Percentiles rank a stretch among this genome's conserved stretches.
These are phyloP conservation scores for Fagopyrum homotropicum DNA, from an alignment of 148 eudicot genomes.

Conservation along the genomic window DNA sequence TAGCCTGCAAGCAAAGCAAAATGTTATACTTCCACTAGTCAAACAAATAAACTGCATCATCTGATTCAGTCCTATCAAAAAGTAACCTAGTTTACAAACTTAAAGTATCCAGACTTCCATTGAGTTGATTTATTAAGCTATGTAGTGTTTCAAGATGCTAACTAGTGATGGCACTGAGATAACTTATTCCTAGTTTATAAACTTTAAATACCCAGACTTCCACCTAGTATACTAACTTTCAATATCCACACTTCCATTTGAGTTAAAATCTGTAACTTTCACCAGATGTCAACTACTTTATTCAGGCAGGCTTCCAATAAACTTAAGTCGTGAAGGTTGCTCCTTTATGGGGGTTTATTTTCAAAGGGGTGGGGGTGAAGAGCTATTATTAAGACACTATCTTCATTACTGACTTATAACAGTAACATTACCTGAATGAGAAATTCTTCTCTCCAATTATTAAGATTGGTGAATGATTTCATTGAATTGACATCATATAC, in stretches of 20 bases:
- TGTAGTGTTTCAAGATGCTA: no score
- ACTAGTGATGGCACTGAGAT: no score
- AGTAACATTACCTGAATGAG: slow-evolving; percentile 60
- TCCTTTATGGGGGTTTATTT: neutral
- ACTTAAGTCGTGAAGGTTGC: neutral
- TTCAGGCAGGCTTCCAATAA: neutral
- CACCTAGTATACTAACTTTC: no score
- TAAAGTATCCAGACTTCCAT: neutral
- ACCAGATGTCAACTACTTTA: neutral
- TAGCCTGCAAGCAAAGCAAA: slow-evolving; percentile 48
- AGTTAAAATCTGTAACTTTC: neutral
- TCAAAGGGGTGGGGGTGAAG: neutral
- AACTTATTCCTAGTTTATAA: neutral
- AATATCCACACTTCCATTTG: neutral
- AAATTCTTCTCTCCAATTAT: slow-evolving; percentile 93
- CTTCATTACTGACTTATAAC: neutral
- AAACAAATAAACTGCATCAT: neutral
- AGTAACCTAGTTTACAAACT: neutral
- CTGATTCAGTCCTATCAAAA: neutral
- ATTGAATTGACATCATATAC: slow-evolving; percentile 85
- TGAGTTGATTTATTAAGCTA: no score
- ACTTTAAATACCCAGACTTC: neutral
- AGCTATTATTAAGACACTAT: neutral
- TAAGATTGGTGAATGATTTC: slow-evolving; percentile 87
- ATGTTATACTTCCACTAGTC: slow-evolving; percentile 1